Base-by-base conservation (phyloP, 2,329 filamentous ascomycete genomes). In the Zymoseptoria brevis region DNA sequence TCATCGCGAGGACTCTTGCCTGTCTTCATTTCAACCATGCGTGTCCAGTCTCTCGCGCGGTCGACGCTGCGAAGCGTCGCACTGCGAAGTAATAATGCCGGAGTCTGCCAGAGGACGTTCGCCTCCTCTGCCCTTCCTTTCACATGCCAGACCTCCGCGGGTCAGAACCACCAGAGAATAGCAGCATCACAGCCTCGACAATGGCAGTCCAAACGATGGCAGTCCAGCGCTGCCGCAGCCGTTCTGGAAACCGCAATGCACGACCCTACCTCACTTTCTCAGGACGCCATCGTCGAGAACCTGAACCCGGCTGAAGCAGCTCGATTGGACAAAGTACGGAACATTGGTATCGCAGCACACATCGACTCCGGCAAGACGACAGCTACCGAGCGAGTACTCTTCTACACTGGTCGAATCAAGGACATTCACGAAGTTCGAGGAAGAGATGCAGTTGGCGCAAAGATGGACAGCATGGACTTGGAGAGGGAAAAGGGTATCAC, bases 381-480 rank as follows among this genome's bases (percentile, higher is more conserved):
- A 45, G 89, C 86, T 63, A 97, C 92, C 58, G 94, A 99, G 78
- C 89, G 94, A 75, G 91, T 99, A 51, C 87, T 99, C 59, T 99
- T 92, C 83, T 99, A 99, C 76, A 97, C 94, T 57, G 94, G 94
- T 66, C 88, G 94, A 73, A 96, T 96, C 77, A 95, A 95, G 74
- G 83, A 90, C 30, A 97, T 99, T 70, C 94, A 99, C 79, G 94
- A 99, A 77, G 94, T 99, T 50, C 85, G 94, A 71, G 91, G 91
- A 60, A 92, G 93, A 72, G 94, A 99, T 81, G 85, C 89, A 41
- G 91, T 96, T 49, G 94, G 94, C 65, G 94, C 94, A 62, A 99
- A 99, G 80, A 99, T 99, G 94, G 94, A 99, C 80, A 96, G 92
- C 24, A 99, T 99, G 94, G 94, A 99, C 69, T 81, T 99, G 67